phyloP scores from a whole-genome alignment of 2,329 filamentous ascomycete genomes.

The Aureobasidium sp. region DNA sequence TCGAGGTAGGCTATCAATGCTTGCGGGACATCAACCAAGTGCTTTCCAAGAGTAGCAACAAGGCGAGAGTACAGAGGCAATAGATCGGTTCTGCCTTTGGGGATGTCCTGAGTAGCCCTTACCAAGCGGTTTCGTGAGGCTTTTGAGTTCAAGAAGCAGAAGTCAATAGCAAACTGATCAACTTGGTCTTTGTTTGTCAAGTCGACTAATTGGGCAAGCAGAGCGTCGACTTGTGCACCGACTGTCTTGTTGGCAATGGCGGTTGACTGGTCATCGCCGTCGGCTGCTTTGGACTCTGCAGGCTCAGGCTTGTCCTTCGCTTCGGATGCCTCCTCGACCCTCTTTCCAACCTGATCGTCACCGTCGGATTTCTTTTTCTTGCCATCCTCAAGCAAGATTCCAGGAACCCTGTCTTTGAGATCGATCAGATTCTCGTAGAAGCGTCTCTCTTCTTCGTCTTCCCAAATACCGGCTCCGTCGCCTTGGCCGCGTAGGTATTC shows the following conservation, averaged over 20 bases:
- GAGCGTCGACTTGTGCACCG: conserved; percentile 87
- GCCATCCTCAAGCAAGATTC: conserved; percentile 82
- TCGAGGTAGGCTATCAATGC: conserved; percentile 87
- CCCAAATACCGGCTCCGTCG: conserved; percentile 93
- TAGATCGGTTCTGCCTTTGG: conserved; percentile 86
- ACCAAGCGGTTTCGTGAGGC: conserved; percentile 89
- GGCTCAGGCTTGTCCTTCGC: conserved; percentile 35
- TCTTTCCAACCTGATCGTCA: conserved; percentile 78
- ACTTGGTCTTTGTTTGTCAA: conserved; percentile 85
- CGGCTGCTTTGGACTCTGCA: conserved; percentile 41
- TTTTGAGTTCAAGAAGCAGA: conserved; percentile 97
- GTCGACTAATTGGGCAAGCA: conserved; percentile 81
- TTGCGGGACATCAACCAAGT: conserved; percentile 90
- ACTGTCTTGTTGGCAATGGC: conserved; percentile 96
- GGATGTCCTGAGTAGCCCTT: conserved; percentile 88
- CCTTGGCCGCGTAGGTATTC: conserved; percentile 86
- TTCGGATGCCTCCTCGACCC: conserved; percentile 34
- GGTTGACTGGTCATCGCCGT: conserved; percentile 76
- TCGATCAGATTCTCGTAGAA: conserved; percentile 98
- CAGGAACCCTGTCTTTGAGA: conserved; percentile 88
- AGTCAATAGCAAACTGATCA: conserved; percentile 88
- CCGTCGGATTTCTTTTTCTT: conserved; percentile 85
- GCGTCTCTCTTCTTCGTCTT: conserved; percentile 93
- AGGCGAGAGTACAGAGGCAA: conserved; percentile 87
- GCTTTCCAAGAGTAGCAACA: conserved; percentile 84